phyloP scores from a whole-genome alignment of 305 asterid species.

The Fraxinus nigra region DNA sequence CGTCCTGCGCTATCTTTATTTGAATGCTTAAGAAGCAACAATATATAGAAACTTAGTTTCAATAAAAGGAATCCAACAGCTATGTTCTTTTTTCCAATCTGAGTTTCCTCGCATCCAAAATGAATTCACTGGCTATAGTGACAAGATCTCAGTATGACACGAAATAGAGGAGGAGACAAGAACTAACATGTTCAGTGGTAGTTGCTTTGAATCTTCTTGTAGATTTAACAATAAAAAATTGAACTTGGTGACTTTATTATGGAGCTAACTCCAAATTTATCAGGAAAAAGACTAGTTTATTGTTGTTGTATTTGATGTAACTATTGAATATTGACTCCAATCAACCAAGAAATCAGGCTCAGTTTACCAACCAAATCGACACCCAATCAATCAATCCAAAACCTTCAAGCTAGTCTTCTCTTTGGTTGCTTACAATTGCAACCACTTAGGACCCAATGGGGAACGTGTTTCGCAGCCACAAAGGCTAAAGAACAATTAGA shows the following conservation, averaged over 20 bases:
- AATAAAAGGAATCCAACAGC: background rate
- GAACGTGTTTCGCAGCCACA: no score
- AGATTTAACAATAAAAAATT: background rate
- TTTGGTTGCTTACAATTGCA: no score
- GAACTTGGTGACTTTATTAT: background rate
- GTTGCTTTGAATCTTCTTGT: background rate
- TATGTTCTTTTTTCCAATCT: background rate
- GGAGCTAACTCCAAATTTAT: background rate
- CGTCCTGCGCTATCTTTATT: background rate
- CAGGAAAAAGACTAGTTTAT: background rate
- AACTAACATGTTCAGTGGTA: background rate
- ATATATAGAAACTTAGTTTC: background rate
- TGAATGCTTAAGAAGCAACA: background rate
- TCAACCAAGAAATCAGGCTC: no score
- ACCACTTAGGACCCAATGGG: no score
- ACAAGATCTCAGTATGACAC: background rate
- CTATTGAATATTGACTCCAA: no score
- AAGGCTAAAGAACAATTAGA: no score
- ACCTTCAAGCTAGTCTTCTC: no score
- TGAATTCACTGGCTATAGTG: background rate
- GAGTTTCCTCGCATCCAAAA: background rate
- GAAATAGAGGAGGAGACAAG: background rate
- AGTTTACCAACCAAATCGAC: no score
- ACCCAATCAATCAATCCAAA: no score
- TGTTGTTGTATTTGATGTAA: background rate